Conservation (phyloP, 2,329 filamentous ascomycete genomes). For the Venturia aucupariae region DNA sequence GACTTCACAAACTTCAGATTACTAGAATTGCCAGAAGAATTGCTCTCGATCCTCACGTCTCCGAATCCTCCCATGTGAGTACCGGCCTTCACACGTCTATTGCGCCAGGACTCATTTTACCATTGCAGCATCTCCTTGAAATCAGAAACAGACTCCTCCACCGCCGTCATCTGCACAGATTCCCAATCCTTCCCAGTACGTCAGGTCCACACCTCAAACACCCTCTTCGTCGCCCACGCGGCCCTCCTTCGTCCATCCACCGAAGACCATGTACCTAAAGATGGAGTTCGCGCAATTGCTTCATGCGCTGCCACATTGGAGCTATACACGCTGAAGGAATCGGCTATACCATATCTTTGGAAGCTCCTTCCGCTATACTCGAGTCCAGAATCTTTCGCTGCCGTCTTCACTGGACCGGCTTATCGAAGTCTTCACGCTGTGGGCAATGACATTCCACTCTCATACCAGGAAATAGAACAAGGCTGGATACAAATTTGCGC, state of each 20-base stretch:
- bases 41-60: conserved; percentile 45
- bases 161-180: conserved; percentile 50
- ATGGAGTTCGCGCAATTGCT: conserved; percentile 23
- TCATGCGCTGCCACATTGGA: conserved; percentile 37
- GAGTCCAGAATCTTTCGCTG: conserved; percentile 22
- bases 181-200: conserved; percentile 50
- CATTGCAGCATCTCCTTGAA: conserved; percentile 32
- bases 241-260: conserved; percentile 17
- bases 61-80: conserved; percentile 35
- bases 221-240: conserved; percentile 44
- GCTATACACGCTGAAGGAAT: conserved; percentile 26
- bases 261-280: conserved; percentile 2
- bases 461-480: conserved; percentile 39
- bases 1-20: conserved; percentile 47
- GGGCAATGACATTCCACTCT: conserved; percentile 40
- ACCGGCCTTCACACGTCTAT: conserved; percentile 28
- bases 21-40: conserved; percentile 50
- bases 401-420: conserved; percentile 25
- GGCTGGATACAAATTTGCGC: conserved; percentile 44
- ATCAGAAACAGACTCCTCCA: conserved; percentile 24
- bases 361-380: conserved; percentile 30
- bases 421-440: conserved; percentile 23
- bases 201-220: conserved; percentile 58
- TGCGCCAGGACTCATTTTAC: conserved; percentile 19
- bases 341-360: conserved; percentile 29